Percentiles rank a stretch among this genome's conserved stretches.
phyloP scores from a whole-genome alignment of 345 rosid species.

The Eutrema japonicum region DNA sequence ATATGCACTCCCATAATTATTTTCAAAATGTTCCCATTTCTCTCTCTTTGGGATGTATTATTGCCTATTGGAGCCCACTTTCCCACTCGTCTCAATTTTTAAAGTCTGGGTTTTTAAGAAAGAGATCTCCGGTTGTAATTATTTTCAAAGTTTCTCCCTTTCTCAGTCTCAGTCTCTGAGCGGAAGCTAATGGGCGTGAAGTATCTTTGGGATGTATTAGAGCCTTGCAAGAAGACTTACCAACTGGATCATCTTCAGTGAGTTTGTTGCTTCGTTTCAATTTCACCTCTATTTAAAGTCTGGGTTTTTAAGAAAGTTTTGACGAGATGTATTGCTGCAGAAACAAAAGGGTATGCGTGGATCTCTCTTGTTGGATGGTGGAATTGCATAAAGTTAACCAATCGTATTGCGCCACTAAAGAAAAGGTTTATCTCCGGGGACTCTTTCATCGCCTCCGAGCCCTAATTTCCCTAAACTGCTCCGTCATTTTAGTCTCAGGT shows the following conservation, averaged over 20 bases:
- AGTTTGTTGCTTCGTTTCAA: slow-evolving; percentile 27
- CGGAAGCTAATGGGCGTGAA: slow-evolving; percentile 72
- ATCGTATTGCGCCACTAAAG: slow-evolving; percentile 58
- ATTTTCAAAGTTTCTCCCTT: slow-evolving; percentile 27
- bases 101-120: no score
- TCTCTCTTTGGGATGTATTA: no score
- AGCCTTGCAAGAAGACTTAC: slow-evolving; percentile 84
- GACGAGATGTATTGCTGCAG: slow-evolving; percentile 43
- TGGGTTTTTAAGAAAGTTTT: not conserved
- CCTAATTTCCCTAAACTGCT: slow-evolving; percentile 87
- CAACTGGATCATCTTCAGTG: slow-evolving; percentile 87
- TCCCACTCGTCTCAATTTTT: no score
- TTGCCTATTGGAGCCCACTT: no score
- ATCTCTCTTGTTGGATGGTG: slow-evolving; percentile 97
- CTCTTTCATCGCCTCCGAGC: slow-evolving; percentile 91
- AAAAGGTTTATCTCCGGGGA: slow-evolving; percentile 66
- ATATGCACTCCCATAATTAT: not conserved
- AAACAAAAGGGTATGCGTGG: slow-evolving; percentile 87
- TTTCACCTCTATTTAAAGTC: not conserved
- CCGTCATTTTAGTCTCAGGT: slow-evolving; percentile 79
- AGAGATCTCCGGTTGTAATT: not conserved
- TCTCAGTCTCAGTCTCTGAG: not conserved
- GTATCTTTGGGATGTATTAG: slow-evolving; percentile 81
- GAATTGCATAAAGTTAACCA: slow-evolving; percentile 73
- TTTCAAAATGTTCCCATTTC: not conserved